A percentile compares a stretch with the other conserved stretches of the same genome.
phyloP scores from a whole-genome alignment of 345 rosid species.

The Citrus glauca region DNA sequence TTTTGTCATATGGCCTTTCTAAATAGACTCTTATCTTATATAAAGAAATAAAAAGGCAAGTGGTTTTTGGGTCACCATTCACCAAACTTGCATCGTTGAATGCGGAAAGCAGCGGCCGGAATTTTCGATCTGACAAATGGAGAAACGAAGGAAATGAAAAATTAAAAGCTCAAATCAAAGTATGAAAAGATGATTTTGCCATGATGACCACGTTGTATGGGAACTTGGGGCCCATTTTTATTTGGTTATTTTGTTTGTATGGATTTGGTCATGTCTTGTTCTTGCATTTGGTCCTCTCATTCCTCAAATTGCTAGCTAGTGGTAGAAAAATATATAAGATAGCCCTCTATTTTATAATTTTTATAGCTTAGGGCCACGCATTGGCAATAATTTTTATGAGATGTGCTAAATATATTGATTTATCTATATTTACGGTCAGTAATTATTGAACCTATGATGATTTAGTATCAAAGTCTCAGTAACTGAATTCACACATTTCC shows the following conservation, averaged over 20 bases:
- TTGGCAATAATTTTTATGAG: too few relatives aligned
- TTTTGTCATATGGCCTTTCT: too few relatives aligned
- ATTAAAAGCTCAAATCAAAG: background rate
- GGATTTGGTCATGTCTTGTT: background rate
- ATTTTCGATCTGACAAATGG: background rate
- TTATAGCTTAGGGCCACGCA: too few relatives aligned
- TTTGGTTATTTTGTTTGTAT: background rate
- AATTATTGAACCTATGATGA: too few relatives aligned
- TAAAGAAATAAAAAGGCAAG: background rate
- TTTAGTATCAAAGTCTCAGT: too few relatives aligned
- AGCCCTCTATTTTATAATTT: too few relatives aligned
- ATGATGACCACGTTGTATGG: conserved; percentile 21
- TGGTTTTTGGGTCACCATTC: background rate
- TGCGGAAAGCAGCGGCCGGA: background rate
- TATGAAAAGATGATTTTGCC: conserved; percentile 17
- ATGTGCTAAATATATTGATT: too few relatives aligned
- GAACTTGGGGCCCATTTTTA: background rate
- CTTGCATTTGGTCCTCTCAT: background rate
- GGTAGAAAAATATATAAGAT: too few relatives aligned
- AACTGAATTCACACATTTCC: too few relatives aligned
- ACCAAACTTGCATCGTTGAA: background rate
- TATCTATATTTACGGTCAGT: too few relatives aligned
- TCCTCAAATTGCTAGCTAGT: too few relatives aligned
- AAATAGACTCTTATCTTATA: too few relatives aligned
- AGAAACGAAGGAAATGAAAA: background rate